Base-by-base conservation (phyloP, 2,329 filamentous ascomycete species). In the Cladosporium austrohemisphaericum region DNA sequence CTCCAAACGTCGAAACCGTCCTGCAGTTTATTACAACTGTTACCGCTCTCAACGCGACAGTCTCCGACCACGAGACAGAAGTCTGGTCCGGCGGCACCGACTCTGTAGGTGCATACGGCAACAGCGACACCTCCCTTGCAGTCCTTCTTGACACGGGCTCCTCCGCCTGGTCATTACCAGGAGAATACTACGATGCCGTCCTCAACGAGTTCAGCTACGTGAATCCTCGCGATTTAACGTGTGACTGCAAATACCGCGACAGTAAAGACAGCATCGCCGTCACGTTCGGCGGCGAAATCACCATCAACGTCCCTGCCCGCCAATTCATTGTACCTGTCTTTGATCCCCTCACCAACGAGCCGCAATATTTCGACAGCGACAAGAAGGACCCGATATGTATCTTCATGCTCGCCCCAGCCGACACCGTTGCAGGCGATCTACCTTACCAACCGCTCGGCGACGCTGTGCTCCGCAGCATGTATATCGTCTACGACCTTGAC, bases 401-500 rank as follows among this genome's bases (percentile, higher is more conserved):
- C 0, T 61, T 65, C 55, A 55, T 64, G 38, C 51, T 66, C 23
- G 41, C 51, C 5, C 55, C 60, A 5, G 46, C 52, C 3, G 11
- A 32, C 4, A 9, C 29, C 22, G 38, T 5, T 22, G 47, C 23
- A 52, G n/a, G 41, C 20, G 52, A 44, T 8, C 37, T 52, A 35
- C 50, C 51, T 9, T 61, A 61, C 41, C 48, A 55, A 6, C 61
- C 58, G 8, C 48, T 65, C 1, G 64, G 63, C 8, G 62, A 66
- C 49, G 61, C 64, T 10, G 46, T 66, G 18, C 52, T 67, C 9
- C 50, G 62, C 9, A 58, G 57, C 40, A 64, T 66, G 58, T 67
- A 67, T 50, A 59, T 65, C 31, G 63, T 67, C 45, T 67, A 61
- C 46, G 65, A 67, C 43, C 61, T 66, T 33, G 64, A 67, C 53